A percentile compares a stretch with the other conserved stretches of the same genome.
Evolutionary conservation across 139 green algal species (phyloP).

Genomic region (Zygnema cylindricum): DNA sequence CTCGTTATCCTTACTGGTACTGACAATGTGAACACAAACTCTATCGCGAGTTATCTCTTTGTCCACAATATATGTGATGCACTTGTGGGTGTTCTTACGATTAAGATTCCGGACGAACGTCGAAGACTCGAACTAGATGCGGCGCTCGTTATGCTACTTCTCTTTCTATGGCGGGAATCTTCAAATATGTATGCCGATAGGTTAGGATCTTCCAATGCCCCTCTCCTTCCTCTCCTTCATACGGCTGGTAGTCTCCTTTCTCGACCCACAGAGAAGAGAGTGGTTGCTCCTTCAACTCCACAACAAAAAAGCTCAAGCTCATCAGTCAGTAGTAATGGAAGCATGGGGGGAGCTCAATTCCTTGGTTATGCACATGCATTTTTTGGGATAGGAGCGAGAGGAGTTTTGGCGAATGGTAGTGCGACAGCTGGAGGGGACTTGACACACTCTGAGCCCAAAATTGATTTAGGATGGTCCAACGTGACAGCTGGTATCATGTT

Average conservation of each 20-base stretch:
- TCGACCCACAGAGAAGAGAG: constrained; percentile 9
- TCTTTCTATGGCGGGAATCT: constrained; percentile 52
- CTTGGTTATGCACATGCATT: neutral
- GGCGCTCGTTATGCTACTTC: constrained; percentile 42
- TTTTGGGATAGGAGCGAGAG: constrained; percentile 1
- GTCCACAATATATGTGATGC: constrained; percentile 38
- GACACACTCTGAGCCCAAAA: neutral
- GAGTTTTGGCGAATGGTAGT: neutral
- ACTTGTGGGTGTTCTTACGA: constrained; percentile 42
- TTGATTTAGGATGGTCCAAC: constrained; percentile 33
- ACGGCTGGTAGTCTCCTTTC: constrained; percentile 31
- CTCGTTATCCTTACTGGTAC: constrained; percentile 50
- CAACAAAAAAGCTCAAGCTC: neutral
- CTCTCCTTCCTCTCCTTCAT: constrained; percentile 42
- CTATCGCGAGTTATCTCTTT: constrained; percentile 44
- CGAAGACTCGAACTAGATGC: constrained; percentile 50
- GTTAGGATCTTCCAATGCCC: constrained; percentile 3
- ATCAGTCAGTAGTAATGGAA: neutral
- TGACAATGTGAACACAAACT: constrained; percentile 52
- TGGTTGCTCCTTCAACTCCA: neutral
- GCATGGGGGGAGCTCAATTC: neutral
- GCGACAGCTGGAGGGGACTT: neutral
- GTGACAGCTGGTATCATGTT: constrained; percentile 29
- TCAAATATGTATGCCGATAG: constrained; percentile 42
- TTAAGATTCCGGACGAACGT: constrained; percentile 29